These are phyloP conservation scores for Austroboletus niveus DNA, from an alignment of 1,284 basidiomycete species.

Conservation along the genomic window DNA sequence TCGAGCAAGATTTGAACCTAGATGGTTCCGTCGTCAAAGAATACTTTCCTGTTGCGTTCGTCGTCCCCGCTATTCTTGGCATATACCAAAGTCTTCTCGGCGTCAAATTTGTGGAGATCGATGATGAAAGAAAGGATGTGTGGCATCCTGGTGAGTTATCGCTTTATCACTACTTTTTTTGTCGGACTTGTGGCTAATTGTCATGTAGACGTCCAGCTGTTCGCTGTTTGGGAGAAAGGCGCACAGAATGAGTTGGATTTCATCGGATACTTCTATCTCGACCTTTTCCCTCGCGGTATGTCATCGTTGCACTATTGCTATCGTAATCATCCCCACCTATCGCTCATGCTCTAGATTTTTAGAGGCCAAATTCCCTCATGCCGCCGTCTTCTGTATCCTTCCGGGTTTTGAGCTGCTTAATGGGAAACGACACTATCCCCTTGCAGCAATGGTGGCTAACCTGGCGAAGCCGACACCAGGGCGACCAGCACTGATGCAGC, in stretches of 20 bases:
- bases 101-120: slow-evolving; percentile 67
- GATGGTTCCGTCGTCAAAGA: slow-evolving; percentile 80
- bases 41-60: slow-evolving; percentile 80
- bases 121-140: slow-evolving; percentile 45
- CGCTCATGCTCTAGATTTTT: background rate
- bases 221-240: slow-evolving; percentile 77
- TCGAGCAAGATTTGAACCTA: slow-evolving; percentile 63
- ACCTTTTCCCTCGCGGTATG: slow-evolving; percentile 80
- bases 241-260: slow-evolving; percentile 69
- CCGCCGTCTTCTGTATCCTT: slow-evolving; percentile 78
- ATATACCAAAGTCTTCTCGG: slow-evolving; percentile 81
- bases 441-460: slow-evolving; percentile 84
- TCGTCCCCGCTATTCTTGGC: slow-evolving; percentile 75
- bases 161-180: background rate
- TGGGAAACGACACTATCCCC: slow-evolving; percentile 67
- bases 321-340: background rate
- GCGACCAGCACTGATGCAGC: slow-evolving; percentile 79
- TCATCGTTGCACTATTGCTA: background rate
- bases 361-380: slow-evolving; percentile 83
- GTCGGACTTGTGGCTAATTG: background rate
- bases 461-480: slow-evolving; percentile 79
- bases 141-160: slow-evolving; percentile 68
- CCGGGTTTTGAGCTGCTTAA: slow-evolving; percentile 54
- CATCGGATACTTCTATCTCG: slow-evolving; percentile 80
- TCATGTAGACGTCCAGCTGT: slow-evolving; percentile 68